phyloP scores from a whole-genome alignment of 202 grass and related monocot species.

The Digitaria exilis region DNA sequence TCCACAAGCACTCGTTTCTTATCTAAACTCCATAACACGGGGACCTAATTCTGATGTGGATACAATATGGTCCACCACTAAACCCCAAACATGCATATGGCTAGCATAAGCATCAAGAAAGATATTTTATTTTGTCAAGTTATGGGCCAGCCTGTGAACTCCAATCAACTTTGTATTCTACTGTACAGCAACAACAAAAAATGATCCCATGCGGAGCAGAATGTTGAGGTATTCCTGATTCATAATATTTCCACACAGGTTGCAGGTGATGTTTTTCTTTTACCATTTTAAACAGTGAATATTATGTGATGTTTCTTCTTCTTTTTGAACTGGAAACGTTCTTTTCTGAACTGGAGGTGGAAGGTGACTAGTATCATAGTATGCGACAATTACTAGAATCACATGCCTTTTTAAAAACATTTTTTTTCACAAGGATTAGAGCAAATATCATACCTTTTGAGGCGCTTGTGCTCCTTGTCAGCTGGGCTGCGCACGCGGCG shows the following conservation, averaged over 20 bases:
- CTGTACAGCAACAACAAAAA: too few species aligned
- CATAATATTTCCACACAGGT: neutral
- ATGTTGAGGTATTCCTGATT: neutral
- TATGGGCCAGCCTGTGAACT: neutral
- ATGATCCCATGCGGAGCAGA: neutral
- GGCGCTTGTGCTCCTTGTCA: constrained; percentile 76
- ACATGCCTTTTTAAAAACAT: too few species aligned
- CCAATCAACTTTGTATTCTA: neutral
- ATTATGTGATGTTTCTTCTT: neutral
- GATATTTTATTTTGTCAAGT: constrained; percentile 11
- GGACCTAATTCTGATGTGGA: constrained; percentile 27
- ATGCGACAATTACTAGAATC: too few species aligned
- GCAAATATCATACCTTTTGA: constrained; percentile 51
- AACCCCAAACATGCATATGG: constrained; percentile 40
- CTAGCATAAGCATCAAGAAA: constrained; percentile 9
- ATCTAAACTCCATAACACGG: constrained; percentile 18
- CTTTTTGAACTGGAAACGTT: neutral
- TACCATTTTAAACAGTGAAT: neutral
- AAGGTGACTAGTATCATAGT: neutral
- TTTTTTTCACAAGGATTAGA: neutral
- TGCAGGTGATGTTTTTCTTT: neutral
- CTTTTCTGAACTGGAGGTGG: neutral
- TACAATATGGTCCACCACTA: constrained; percentile 26
- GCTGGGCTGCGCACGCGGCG: constrained; percentile 54
- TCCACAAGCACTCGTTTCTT: constrained; percentile 26